These are phyloP conservation scores for Mediolabrus comicus DNA, from an alignment of 108 stramenopile species.

Conservation along the genomic window DNA sequence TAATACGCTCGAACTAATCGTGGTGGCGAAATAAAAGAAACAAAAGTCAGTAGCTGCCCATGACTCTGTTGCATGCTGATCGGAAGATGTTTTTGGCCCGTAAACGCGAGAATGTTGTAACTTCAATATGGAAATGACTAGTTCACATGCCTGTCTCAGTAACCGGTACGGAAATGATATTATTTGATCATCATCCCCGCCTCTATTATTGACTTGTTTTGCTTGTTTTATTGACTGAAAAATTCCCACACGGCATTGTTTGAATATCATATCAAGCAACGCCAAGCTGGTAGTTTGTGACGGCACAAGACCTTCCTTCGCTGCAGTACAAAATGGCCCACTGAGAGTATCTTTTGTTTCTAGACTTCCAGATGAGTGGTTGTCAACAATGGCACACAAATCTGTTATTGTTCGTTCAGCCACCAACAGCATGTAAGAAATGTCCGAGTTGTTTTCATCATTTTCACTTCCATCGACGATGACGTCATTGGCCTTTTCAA, in stretches of 20 bases:
- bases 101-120: constrained; percentile 6
- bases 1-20: constrained; percentile 29
- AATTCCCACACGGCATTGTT: constrained; percentile 30
- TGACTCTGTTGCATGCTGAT: background rate
- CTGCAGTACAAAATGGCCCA: constrained; percentile 29
- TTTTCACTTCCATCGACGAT: constrained; percentile 5
- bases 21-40: constrained; percentile 34
- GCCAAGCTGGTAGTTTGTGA: constrained; percentile 34
- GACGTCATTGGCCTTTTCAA: constrained; percentile 40
- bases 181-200: constrained; percentile 1
- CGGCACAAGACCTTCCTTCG: constrained; percentile 31
- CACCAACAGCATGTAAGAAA: constrained; percentile 17
- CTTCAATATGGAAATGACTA: constrained; percentile 28
- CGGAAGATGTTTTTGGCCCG: constrained; percentile 6
- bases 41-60: constrained; percentile 14
- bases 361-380: constrained; percentile 2
- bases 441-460: background rate
- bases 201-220: background rate
- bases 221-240: constrained; percentile 13
- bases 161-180: constrained; percentile 12
- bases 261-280: constrained; percentile 44
- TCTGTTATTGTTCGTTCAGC: constrained; percentile 32
- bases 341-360: constrained; percentile 4
- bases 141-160: constrained; percentile 25
- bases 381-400: constrained; percentile 28